These are phyloP conservation scores for Plasmodium sp. DNA, from an alignment of 169 alveolate species.

Conservation along the genomic window DNA sequence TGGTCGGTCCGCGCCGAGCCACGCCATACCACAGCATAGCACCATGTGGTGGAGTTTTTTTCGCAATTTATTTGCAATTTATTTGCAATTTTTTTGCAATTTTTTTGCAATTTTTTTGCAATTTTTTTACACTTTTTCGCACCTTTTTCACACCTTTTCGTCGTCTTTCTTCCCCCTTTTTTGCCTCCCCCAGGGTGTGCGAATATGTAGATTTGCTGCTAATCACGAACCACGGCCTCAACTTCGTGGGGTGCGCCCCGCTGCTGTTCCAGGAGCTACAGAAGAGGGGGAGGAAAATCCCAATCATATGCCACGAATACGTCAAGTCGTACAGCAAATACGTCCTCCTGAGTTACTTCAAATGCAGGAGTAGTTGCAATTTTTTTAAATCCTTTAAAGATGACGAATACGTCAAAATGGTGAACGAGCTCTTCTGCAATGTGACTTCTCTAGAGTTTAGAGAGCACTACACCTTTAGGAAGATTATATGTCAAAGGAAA, in stretches of 20 bases:
- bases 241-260: constrained; percentile 50
- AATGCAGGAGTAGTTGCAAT: constrained; percentile 26
- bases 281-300: constrained; percentile 15
- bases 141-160: too few species aligned
- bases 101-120: neutral
- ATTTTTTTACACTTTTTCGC: too few species aligned
- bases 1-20: neutral
- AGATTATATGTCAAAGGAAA: constrained; percentile 19
- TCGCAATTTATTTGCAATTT: neutral
- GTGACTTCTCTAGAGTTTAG: constrained; percentile 29
- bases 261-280: constrained; percentile 15
- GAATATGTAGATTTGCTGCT: constrained; percentile 31
- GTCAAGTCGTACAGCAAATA: constrained; percentile 51
- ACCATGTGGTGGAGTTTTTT: neutral
- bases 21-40: neutral
- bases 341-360: constrained; percentile 43
- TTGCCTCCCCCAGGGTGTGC: constrained; percentile 39
- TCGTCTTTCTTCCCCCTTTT: neutral
- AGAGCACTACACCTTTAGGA: constrained; percentile 47
- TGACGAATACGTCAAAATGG: constrained; percentile 34
- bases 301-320: constrained; percentile 62
- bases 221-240: constrained; percentile 45
- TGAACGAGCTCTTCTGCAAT: constrained; percentile 30
- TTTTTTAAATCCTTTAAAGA: constrained; percentile 25
- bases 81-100: neutral